Base-by-base conservation (phyloP, 2,329 filamentous ascomycete species). In the Colletotrichum tabaci region DNA sequence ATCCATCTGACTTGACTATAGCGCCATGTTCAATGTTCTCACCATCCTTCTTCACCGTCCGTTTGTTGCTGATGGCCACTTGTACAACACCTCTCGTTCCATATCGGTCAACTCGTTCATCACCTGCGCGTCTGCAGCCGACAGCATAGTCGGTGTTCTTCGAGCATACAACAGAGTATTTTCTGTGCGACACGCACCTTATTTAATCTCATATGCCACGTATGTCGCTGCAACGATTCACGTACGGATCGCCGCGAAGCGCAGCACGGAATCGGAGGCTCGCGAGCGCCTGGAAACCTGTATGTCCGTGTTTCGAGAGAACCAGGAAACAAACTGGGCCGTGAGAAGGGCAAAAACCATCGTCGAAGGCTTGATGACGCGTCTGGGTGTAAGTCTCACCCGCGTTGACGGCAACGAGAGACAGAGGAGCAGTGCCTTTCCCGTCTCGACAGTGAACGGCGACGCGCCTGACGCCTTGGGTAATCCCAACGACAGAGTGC, bases 221-320 rank as follows among this genome's bases (percentile, higher is more conserved):
- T 90, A 89, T 68, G 86, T 88, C 0, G 83, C 83, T 4, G 86
- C 86, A 0, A 89, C 86, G 0, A 88, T 89, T 21, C 84, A 86
- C 61, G 84, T 84, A 0, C 85, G 86, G 3, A 85, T 86, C 7
- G 86, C 87, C 0, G 85, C 87, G 3, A 84, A 84, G 53, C 80
- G 84, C 10, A 80, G 80, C 9, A 76, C 76, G 0, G 79, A 79
- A 0, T 85, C 83, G 0, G 79, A 82, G 4, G 82, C 84, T 0
- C 81, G 85, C 68, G 72, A 76, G 3, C 80, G 78, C 55, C 78
- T 88, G 0, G 79, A 81, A 38, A 84, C 82, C 0, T 88, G 86
- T 66, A 74, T 88, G 1, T 80, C 80, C 0, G 82, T 87, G 0
- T 86, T 88, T 30, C 76, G 81, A 16, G 83, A 86, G 44, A 87